Conservation (phyloP, 140 eudicot species). For the Erigeron philadelphicus region DNA sequence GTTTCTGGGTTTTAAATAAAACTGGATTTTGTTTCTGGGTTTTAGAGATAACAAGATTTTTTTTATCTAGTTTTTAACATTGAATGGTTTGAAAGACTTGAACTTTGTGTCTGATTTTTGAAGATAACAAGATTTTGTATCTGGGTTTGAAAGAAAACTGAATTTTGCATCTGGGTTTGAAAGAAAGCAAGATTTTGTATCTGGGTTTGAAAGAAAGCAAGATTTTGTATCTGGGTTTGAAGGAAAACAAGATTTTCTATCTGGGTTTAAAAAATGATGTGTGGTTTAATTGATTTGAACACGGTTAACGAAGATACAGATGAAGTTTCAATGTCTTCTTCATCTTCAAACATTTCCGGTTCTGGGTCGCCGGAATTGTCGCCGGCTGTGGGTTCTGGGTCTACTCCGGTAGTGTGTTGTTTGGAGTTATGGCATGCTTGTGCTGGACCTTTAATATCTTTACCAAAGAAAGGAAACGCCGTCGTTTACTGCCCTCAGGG, state of each 20-base stretch:
- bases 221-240: conserved; percentile 17
- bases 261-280: conserved; percentile 37
- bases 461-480: conserved; percentile 73
- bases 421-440: conserved; percentile 99
- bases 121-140: not conserved
- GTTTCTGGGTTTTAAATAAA: not conserved
- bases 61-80: conserved; percentile 28
- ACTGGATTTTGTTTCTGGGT: conserved; percentile 16
- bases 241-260: not conserved
- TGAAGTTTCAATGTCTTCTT: conserved; percentile 29
- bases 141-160: conserved; percentile 5
- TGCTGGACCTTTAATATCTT: conserved; percentile 74
- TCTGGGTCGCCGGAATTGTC: conserved; percentile 19
- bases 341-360: conserved; percentile 14
- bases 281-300: conserved; percentile 76
- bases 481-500: conserved; percentile 94
- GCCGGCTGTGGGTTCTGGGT: conserved; percentile 30
- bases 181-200: not conserved
- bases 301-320: conserved; percentile 41
- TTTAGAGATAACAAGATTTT: not conserved
- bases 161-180: not conserved
- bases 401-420: conserved; percentile 44
- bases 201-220: not conserved
- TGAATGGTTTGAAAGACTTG: conserved; percentile 69
- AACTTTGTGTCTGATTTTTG: conserved; percentile 17